These are phyloP conservation scores for Ascoidea asiatica DNA, from an alignment of 805 yeast species.

Conservation along the genomic window DNA sequence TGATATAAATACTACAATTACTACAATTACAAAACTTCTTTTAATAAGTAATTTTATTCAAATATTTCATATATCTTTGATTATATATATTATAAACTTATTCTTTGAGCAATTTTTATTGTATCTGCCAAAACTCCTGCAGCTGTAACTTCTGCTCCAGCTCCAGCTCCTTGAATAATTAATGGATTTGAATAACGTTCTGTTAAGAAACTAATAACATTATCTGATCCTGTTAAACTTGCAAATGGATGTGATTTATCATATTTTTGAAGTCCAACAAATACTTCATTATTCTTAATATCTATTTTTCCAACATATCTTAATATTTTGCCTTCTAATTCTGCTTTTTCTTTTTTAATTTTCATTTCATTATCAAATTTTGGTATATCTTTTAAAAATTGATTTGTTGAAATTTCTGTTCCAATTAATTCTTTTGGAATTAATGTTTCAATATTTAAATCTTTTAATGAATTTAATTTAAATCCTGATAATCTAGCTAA, in stretches of 20 bases:
- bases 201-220: conserved; percentile 83
- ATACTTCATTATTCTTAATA: conserved; percentile 49
- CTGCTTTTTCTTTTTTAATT: conserved; percentile 67
- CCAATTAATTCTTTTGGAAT: conserved; percentile 80
- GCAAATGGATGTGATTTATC: conserved; percentile 91
- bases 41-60: no score
- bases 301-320: conserved; percentile 92
- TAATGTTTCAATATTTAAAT: conserved; percentile 89
- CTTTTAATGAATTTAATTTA: conserved; percentile 70
- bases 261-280: conserved; percentile 84
- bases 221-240: conserved; percentile 88
- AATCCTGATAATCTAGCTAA: conserved; percentile 88
- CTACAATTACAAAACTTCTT: no score
- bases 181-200: conserved; percentile 89
- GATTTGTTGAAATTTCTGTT: conserved; percentile 49
- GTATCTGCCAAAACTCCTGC: conserved; percentile 93
- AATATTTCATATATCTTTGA: no score
- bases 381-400: conserved; percentile 72
- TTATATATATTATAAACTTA: no score
- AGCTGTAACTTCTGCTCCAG: conserved; percentile 69
- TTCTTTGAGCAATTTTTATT: conserved; percentile 81
- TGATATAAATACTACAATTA: no score
- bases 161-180: conserved; percentile 95
- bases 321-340: conserved; percentile 70
- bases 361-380: conserved; percentile 72